Evolutionary conservation across 495 filamentous ascomycete species (phyloP).

Genomic region (Hapsidospora chrysogenum): DNA sequence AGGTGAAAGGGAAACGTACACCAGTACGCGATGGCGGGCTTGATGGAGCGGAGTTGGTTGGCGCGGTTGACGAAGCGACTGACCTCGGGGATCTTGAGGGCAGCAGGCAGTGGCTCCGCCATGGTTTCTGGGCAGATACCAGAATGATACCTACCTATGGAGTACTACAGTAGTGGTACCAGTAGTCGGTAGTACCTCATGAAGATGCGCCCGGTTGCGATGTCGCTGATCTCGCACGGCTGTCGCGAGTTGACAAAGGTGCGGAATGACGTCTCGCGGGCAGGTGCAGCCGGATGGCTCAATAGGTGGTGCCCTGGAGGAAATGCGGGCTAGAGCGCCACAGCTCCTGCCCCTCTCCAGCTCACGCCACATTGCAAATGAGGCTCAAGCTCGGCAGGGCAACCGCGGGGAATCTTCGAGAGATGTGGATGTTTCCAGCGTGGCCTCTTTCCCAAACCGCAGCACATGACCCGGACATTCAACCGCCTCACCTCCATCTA

Average conservation of each 20-base stretch:
- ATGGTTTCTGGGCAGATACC: slow-evolving; percentile 38
- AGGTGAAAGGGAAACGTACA: slow-evolving; percentile 38
- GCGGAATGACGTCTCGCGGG: too few relatives aligned
- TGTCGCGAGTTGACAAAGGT: too few relatives aligned
- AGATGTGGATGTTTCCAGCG: too few relatives aligned
- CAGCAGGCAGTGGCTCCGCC: slow-evolving; percentile 56
- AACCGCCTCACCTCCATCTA: too few relatives aligned
- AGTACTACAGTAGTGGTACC: too few relatives aligned
- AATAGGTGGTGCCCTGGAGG: too few relatives aligned
- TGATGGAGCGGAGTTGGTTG: slow-evolving; percentile 64
- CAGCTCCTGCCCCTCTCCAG: slow-evolving; percentile 1
- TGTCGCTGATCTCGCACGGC: too few relatives aligned
- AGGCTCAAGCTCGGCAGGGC: not conserved
- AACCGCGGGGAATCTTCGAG: not conserved
- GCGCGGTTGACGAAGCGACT: slow-evolving; percentile 61
- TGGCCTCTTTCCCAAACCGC: slow-evolving; percentile 16
- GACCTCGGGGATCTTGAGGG: slow-evolving; percentile 61
- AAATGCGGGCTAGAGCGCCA: too few relatives aligned
- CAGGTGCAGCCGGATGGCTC: too few relatives aligned
- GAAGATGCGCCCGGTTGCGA: too few relatives aligned
- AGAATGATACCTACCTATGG: too few relatives aligned
- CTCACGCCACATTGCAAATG: slow-evolving; percentile 1
- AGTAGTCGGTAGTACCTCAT: too few relatives aligned
- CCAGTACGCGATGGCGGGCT: slow-evolving; percentile 86
- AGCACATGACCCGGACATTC: slow-evolving; percentile 4